phyloP scores from a whole-genome alignment of 1,284 basidiomycete genomes.

The Grifola frondosa region DNA sequence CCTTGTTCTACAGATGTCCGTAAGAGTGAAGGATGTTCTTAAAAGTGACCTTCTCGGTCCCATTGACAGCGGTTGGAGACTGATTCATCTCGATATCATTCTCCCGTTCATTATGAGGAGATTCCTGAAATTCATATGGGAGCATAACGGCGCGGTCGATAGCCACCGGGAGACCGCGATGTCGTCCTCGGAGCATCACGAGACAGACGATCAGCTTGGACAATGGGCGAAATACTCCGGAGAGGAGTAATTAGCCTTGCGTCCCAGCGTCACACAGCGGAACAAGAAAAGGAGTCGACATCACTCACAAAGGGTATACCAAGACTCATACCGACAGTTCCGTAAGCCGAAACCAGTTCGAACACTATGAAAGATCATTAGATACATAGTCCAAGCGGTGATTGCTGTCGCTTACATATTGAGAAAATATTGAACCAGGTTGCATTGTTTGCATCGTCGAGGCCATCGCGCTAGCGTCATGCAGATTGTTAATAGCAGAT shows the following conservation, averaged over 20 bases:
- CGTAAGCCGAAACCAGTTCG: constrained; percentile 89
- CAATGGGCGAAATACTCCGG: constrained; percentile 74
- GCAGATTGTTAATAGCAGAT: background rate
- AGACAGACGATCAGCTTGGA: constrained; percentile 85
- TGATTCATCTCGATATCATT: no score
- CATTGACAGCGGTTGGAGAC: no score
- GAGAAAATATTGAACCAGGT: constrained; percentile 81
- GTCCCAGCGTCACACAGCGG: background rate
- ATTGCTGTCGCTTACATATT: constrained; percentile 47
- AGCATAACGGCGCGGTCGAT: constrained; percentile 86
- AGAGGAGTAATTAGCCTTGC: constrained; percentile 75
- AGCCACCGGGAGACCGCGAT: constrained; percentile 85
- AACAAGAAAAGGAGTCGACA: background rate
- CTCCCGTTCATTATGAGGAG: no score
- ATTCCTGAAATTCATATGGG: constrained; percentile 56
- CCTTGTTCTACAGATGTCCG: no score
- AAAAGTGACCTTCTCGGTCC: no score
- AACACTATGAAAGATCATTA: constrained; percentile 64
- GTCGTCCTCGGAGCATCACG: constrained; percentile 93
- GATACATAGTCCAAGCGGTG: no score
- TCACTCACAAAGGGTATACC: constrained; percentile 64
- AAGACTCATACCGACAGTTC: constrained; percentile 84
- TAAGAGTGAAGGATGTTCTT: no score
- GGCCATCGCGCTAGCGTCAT: constrained; percentile 31
- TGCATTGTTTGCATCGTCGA: constrained; percentile 46